Base-by-base conservation (phyloP, 225 moss, liverwort and hornwort species). In the Antitrichia curtipendula region DNA sequence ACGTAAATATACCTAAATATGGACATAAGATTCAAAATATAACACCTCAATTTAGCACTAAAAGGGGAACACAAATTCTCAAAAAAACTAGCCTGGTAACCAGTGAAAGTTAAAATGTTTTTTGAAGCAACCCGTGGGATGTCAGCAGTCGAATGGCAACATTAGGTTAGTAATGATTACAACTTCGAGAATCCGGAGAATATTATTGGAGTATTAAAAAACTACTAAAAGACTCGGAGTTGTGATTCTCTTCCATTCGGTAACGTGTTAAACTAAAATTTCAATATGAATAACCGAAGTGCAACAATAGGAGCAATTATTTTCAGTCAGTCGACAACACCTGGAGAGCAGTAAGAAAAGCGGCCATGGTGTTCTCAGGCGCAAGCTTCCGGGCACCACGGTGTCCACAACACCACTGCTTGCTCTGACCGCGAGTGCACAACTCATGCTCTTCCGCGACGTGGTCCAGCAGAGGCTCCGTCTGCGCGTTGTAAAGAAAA, bases 351-450 rank as follows among this genome's bases (percentile, higher is more conserved):
- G 89, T 88, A 25, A 93, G 89, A 80, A 93, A 93, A 41, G 87
- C 68, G 53, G 91, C 86, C 90, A 93, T 89, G 69, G 93, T 93
- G 32, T 93, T 93, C 88, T 93, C 92, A 4, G 93, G 93, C 61
- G 93, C 93, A n/a, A 93, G 90, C 43, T 92, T 91, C 36, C 93
- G 92, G 28, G 93, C 93, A 43, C 93, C 93, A 29, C 93, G 89
- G 41, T 93, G 93, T 45, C 89, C 93, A 80, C 93, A 93, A 52
- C 93, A 93, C 93, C 93, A 93, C 69, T 88, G 93, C 91, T 88
- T 89, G 85, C 86, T 81, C 82, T 80, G 87, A 17, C 93, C 90
- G 66, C 86, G 86, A 9, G 74, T 28, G 50, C 93, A 93, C 82
- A 66, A 17, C 29, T 36, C 79, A 65, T 84, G 89, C 86, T 92